phyloP scores from a whole-genome alignment of 2,329 filamentous ascomycete genomes.

The Aspergillus japonicus region DNA sequence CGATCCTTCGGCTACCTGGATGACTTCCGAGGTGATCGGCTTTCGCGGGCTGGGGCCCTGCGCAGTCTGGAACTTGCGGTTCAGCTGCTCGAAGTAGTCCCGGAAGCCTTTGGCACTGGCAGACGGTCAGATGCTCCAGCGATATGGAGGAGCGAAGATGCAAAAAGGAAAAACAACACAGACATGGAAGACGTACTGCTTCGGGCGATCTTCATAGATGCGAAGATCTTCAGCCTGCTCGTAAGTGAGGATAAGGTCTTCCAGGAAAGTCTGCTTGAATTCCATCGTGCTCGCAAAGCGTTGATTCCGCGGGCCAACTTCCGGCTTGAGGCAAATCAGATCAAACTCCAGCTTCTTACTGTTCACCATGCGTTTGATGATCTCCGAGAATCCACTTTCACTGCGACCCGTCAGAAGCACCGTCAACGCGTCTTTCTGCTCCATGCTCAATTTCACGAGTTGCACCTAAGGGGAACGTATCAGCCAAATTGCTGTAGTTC shows the following conservation, averaged over 20 bases:
- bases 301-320: constrained; percentile 75
- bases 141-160: not conserved
- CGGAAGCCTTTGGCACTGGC: constrained; percentile 72
- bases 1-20: constrained; percentile 77
- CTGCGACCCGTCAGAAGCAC: constrained; percentile 85
- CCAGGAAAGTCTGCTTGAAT: constrained; percentile 87
- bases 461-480: constrained; percentile 50
- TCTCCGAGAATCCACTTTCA: constrained; percentile 71
- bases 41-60: constrained; percentile 52
- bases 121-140: constrained; percentile 14
- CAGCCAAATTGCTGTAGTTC: constrained; percentile 19
- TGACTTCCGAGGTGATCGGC: constrained; percentile 73
- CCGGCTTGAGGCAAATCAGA: constrained; percentile 82
- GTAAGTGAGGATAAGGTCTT: constrained; percentile 82
- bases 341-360: constrained; percentile 83
- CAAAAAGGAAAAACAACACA: not conserved
- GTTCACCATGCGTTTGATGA: constrained; percentile 76
- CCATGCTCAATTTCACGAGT: constrained; percentile 75
- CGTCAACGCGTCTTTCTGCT: constrained; percentile 79
- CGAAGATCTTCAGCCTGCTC: constrained; percentile 75
- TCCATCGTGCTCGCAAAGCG: constrained; percentile 78
- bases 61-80: constrained; percentile 55
- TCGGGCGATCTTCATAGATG: constrained; percentile 63
- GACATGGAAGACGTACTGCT: constrained; percentile 47
- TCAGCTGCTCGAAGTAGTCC: constrained; percentile 78